phyloP scores from a whole-genome alignment of 805 yeast genomes.

The Candida chauliodis region DNA sequence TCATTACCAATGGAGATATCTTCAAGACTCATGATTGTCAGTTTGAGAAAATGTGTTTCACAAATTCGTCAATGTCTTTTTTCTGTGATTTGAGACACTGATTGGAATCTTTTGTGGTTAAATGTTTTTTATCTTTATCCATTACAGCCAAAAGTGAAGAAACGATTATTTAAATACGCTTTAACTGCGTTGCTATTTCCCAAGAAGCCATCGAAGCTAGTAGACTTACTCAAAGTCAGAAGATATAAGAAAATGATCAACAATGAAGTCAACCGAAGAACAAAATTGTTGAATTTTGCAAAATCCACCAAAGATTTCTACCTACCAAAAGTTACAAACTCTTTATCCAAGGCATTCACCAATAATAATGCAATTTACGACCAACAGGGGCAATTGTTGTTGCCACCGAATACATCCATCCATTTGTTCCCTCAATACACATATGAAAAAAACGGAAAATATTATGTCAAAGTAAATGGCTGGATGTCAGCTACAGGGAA shows the following conservation, averaged over 20 bases:
- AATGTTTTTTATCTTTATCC: not conserved
- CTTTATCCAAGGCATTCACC: conserved; percentile 35
- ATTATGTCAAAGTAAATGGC: conserved; percentile 64
- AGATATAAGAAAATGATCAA: not conserved
- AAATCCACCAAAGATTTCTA: conserved; percentile 55
- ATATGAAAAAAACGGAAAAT: conserved; percentile 19
- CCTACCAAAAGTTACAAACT: conserved; percentile 48
- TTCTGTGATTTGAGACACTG: no score
- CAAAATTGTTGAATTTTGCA: conserved; percentile 47
- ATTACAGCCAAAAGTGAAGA: conserved; percentile 3
- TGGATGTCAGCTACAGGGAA: conserved; percentile 69
- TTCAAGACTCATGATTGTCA: conserved; percentile 19
- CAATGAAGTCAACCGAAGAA: conserved; percentile 33
- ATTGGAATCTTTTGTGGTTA: not conserved
- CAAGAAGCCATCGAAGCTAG: not conserved
- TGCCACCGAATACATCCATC: conserved; percentile 60
- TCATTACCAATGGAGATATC: conserved; percentile 59
- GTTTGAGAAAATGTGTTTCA: no score
- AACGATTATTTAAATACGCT: conserved; percentile 6
- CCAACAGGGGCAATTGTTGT: conserved; percentile 23
- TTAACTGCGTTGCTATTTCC: conserved; percentile 4
- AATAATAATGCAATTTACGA: conserved; percentile 25
- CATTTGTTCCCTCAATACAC: conserved; percentile 43
- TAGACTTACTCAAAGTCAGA: not conserved
- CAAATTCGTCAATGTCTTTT: no score